Base-by-base conservation (phyloP, 2,329 filamentous ascomycete genomes). In the Epichloe festucae region DNA sequence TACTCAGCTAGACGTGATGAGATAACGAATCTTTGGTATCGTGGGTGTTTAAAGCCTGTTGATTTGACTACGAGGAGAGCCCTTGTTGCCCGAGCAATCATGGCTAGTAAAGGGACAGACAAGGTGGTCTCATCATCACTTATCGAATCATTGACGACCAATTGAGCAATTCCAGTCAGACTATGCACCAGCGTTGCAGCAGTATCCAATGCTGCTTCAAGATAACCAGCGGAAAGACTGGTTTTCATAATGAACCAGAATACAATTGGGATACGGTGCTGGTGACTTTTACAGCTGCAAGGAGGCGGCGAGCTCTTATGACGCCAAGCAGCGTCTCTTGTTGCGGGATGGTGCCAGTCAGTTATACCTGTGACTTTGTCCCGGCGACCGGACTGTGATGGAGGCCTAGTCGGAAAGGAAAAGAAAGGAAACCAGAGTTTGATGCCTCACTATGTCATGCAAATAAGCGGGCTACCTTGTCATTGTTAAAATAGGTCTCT, bases 21-120 rank as follows among this genome's bases (percentile, higher is more conserved):
- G 67, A 82, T 97, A 49, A 96, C 91, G 8, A 90, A 95, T 63
- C 68, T 97, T 17, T 98, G 93, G 93, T 79, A 94, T 62, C 96
- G 90, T 70, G 91, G 93, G 5, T 70, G 73, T 53, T 55, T 79
- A 8, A 70, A 75, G 2, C 66, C 70, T 3, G 69, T 71, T 21
- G 54, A 68, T 44, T 51, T 61, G 38, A 56, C 56, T 15, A 56
- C 64, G 11, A 64, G 70, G 45, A 61, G 61, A 27, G 59, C 56
- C 17, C 62, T 73, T 31, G 60, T 72, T n/a, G 62, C 66, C 14
- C 59, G 61, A n/a, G 70, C 70, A 15, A 62, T 73, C 12, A 66
- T 70, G 52, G 68, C 70, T 3, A 70, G 70, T 50, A 68, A 66
- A 53, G 70, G 67, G 35, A 63, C 61, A 38, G 62, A 60, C 35